Evolutionary conservation across 805 yeast species (phyloP).

Genomic region (Scheffersomyces coipomensis): DNA sequence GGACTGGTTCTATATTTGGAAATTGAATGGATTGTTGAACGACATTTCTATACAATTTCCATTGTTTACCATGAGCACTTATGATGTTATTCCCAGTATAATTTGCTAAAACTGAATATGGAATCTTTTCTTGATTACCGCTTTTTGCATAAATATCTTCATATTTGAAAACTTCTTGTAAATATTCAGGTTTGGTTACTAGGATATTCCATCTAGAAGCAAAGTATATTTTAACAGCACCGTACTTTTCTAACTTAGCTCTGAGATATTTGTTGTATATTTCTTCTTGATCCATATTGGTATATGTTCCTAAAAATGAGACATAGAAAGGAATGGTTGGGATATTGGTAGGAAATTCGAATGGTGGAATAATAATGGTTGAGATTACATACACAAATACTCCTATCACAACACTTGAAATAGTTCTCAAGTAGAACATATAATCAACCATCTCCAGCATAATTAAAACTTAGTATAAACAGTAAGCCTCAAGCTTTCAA

Average conservation of each 20-base stretch:
- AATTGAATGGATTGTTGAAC: constrained; percentile 50
- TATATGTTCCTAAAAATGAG: constrained; percentile 44
- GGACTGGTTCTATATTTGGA: constrained; percentile 40
- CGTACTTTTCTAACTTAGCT: constrained; percentile 46
- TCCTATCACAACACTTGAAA: background rate
- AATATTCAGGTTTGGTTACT: constrained; percentile 46
- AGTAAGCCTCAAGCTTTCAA: no score
- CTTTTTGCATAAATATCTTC: constrained; percentile 55
- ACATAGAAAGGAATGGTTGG: constrained; percentile 66
- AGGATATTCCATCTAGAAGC: constrained; percentile 63
- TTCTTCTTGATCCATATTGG: constrained; percentile 47
- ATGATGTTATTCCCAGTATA: constrained; percentile 63
- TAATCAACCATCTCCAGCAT: no score
- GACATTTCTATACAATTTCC: constrained; percentile 48
- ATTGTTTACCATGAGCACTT: constrained; percentile 53
- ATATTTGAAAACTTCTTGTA: constrained; percentile 46
- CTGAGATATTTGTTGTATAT: constrained; percentile 43
- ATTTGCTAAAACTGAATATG: constrained; percentile 50
- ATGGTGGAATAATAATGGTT: constrained; percentile 43
- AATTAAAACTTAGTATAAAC: no score
- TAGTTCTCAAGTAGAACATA: background rate
- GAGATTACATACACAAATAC: background rate
- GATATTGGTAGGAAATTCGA: constrained; percentile 48
- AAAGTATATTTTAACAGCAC: constrained; percentile 59
- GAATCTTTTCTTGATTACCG: constrained; percentile 60